A percentile compares a stretch with the other conserved stretches of the same genome.
Evolutionary conservation across 2,329 filamentous ascomycete species (phyloP).

Genomic region (Arthrinium phaeospermum): DNA sequence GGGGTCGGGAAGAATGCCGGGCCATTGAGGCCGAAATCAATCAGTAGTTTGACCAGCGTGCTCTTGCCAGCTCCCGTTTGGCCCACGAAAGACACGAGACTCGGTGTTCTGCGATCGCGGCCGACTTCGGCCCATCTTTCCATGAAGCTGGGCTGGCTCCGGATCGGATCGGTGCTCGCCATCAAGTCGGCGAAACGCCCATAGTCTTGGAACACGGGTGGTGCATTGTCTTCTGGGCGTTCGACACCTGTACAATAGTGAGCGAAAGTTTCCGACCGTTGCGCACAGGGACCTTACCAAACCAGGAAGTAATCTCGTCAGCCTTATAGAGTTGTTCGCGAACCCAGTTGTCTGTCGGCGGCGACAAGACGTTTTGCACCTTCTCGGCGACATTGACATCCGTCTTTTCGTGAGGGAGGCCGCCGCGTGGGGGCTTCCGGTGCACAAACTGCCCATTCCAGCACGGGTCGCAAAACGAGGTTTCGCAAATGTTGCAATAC

Average conservation of each 20-base stretch:
- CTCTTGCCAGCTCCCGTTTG: constrained; percentile 51
- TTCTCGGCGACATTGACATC: constrained; percentile 18
- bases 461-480: constrained; percentile 15
- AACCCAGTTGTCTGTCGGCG: constrained; percentile 5
- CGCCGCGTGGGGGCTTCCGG: constrained; percentile 15
- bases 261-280: neutral
- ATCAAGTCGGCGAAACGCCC: constrained; percentile 46
- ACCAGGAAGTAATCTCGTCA: constrained; percentile 19
- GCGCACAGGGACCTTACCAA: constrained; percentile 5
- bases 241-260: constrained; percentile 18
- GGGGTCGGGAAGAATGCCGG: constrained; percentile 41
- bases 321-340: constrained; percentile 20
- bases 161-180: constrained; percentile 25
- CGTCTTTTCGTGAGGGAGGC: constrained; percentile 16
- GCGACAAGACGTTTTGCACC: constrained; percentile 18
- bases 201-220: constrained; percentile 45
- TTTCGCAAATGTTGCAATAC: constrained; percentile 21
- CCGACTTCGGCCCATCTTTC: constrained; percentile 20
- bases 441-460: constrained; percentile 18
- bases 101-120: constrained; percentile 33
- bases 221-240: constrained; percentile 21
- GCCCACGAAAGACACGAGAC: constrained; percentile 46
- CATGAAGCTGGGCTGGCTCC: constrained; percentile 7
- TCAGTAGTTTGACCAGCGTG: constrained; percentile 50
- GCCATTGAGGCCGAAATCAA: constrained; percentile 36